A percentile compares a stretch with the other conserved stretches of the same genome.
Conservation (phyloP, 768 basidiomycete species). For the Fibroporia radiculosa region DNA sequence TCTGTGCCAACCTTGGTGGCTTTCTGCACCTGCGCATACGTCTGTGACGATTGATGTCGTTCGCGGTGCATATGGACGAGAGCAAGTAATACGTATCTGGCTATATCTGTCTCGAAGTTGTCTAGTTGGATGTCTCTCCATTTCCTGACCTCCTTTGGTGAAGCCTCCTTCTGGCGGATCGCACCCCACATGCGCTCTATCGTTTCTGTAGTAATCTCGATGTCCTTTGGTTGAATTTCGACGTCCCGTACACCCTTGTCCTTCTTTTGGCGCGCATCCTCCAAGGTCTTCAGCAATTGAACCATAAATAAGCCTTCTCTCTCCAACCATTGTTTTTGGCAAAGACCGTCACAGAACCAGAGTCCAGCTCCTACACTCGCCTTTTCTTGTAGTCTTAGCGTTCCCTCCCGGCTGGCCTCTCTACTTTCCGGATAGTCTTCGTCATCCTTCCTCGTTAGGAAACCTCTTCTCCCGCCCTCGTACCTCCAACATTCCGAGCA, state of each 20-base stretch:
- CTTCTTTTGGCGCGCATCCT: conserved; percentile 15
- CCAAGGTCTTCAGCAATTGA: conserved; percentile 13
- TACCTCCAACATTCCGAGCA: conserved; percentile 62
- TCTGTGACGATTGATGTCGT: not conserved
- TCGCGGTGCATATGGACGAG: conserved; percentile 16
- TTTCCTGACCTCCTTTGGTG: conserved; percentile 14
- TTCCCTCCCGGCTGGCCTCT: not conserved
- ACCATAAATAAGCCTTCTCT: conserved; percentile 17
- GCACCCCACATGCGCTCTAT: conserved; percentile 41
- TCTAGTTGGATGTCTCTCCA: conserved; percentile 19
- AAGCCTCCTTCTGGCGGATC: conserved; percentile 26
- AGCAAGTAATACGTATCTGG: conserved; percentile 22
- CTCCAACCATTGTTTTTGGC: conserved; percentile 36
- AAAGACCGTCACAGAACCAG: conserved; percentile 50
- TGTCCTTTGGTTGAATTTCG: conserved; percentile 4
- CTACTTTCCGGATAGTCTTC: conserved; percentile 1
- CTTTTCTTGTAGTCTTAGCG: not conserved
- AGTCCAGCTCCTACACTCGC: conserved; percentile 26
- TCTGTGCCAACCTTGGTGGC: not conserved
- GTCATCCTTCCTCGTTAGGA: conserved; percentile 21
- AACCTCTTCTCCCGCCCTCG: conserved; percentile 30
- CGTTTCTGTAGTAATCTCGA: conserved; percentile 27
- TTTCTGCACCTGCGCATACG: not conserved
- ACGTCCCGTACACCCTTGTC: conserved; percentile 14
- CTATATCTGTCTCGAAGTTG: conserved; percentile 22